Conservation (phyloP, 2,329 filamentous ascomycete species). For the Tolypocladium cylindrosporum region DNA sequence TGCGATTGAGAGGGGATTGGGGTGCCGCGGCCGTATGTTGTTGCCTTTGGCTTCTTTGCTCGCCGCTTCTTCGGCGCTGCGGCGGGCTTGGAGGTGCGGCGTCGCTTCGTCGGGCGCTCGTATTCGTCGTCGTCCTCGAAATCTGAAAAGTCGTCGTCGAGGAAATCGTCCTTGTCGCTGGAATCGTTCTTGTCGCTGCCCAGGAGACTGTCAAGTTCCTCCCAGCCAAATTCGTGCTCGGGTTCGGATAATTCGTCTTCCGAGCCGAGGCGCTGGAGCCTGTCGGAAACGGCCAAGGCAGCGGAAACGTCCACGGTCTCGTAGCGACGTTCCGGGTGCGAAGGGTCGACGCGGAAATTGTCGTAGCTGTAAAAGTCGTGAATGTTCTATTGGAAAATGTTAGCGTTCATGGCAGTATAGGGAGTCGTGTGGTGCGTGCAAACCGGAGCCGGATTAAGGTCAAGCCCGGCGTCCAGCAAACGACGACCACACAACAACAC, state of each 20-base stretch:
- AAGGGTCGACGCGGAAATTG: conserved; percentile 6
- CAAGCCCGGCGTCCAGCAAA: conserved; percentile 5
- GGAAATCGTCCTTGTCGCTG: not conserved
- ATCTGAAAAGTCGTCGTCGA: not conserved
- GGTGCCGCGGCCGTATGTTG: not conserved
- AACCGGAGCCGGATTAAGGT: conserved; percentile 9
- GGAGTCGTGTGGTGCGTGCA: not conserved
- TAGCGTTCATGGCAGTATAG: conserved; percentile 5
- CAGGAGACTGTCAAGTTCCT: not conserved
- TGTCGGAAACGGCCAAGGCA: not conserved
- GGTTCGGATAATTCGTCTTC: not conserved
- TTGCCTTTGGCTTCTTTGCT: not conserved
- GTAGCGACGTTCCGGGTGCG: conserved; percentile 6
- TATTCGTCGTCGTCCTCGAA: not conserved
- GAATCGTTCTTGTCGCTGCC: not conserved
- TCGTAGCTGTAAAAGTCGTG: conserved; percentile 8
- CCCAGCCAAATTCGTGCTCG: not conserved
- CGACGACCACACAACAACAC: not conserved
- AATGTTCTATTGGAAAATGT: conserved; percentile 10
- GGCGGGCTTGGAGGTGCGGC: not conserved
- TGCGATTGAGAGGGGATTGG: not conserved
- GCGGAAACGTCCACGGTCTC: conserved; percentile 1
- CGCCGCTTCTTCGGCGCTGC: not conserved
- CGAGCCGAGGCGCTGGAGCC: not conserved
- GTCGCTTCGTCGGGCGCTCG: not conserved